Conservation (phyloP, 2,329 filamentous ascomycete species). For the Colletotrichum magnum region DNA sequence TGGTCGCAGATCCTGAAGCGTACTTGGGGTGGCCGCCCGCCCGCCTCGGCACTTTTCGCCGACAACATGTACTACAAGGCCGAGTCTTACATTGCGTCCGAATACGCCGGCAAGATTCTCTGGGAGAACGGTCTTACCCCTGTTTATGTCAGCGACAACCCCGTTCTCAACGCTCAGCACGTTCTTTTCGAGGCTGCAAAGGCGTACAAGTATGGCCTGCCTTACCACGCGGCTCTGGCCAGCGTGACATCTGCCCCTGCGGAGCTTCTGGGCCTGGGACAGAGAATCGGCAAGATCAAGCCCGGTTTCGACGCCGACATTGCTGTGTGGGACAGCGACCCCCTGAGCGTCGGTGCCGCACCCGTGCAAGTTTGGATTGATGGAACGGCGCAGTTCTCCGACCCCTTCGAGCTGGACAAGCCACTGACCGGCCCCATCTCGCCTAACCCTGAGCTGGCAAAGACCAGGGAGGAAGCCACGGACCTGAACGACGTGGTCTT, state of each 20-base stretch:
- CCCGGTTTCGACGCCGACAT: conserved; percentile 74
- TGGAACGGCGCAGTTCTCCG: conserved; percentile 69
- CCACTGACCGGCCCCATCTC: conserved; percentile 55
- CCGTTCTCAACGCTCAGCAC: conserved; percentile 78
- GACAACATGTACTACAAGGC: conserved; percentile 82
- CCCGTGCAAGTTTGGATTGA: conserved; percentile 76
- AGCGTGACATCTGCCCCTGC: conserved; percentile 72
- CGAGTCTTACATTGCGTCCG: conserved; percentile 75
- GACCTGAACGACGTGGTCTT: conserved; percentile 63
- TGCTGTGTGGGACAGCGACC: conserved; percentile 75
- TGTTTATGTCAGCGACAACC: conserved; percentile 80
- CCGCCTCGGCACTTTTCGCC: conserved; percentile 76
- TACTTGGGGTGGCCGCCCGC: conserved; percentile 66
- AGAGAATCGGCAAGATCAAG: conserved; percentile 73
- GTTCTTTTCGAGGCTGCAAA: conserved; percentile 77
- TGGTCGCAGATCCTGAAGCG: conserved; percentile 65
- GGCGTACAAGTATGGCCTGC: conserved; percentile 71
- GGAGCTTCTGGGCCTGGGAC: conserved; percentile 68
- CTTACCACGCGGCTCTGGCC: conserved; percentile 72
- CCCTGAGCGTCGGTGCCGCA: conserved; percentile 70
- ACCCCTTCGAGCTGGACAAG: conserved; percentile 69
- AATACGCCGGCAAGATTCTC: conserved; percentile 76
- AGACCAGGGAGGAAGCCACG: conserved; percentile 58
- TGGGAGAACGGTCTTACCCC: conserved; percentile 76
- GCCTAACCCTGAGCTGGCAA: conserved; percentile 56